A percentile compares a stretch with the other conserved stretches of the same genome.
These are phyloP conservation scores for Zizania palustris DNA, from an alignment of 202 grass and related monocot species.

Conservation along the genomic window DNA sequence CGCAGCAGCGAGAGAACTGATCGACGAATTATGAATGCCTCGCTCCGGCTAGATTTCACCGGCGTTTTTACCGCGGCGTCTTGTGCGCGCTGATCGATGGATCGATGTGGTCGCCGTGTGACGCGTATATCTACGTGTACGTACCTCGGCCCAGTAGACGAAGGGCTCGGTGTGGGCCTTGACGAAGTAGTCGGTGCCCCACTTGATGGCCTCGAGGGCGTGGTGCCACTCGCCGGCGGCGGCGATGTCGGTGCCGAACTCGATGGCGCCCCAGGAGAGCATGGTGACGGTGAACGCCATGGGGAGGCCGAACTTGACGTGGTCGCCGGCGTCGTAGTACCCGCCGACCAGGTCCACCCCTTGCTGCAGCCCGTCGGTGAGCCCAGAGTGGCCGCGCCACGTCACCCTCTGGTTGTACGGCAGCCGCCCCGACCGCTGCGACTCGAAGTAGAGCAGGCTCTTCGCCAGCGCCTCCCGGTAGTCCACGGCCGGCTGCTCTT, in stretches of 20 bases:
- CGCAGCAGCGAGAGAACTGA: constrained; percentile 21
- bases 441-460: constrained; percentile 91
- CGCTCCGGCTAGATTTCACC: too few relatives aligned
- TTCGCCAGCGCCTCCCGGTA: constrained; percentile 70
- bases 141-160: constrained; percentile 93
- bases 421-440: constrained; percentile 79
- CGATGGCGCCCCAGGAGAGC: constrained; percentile 79
- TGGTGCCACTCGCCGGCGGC: constrained; percentile 64
- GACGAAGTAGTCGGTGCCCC: constrained; percentile 94
- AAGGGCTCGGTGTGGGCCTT: constrained; percentile 85
- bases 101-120: background rate
- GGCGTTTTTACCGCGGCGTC: constrained; percentile 3
- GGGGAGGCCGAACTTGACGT: constrained; percentile 95
- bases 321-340: constrained; percentile 90
- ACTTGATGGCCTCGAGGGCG: constrained; percentile 83
- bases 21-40: background rate
- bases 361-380: constrained; percentile 88
- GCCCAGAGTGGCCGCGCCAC: constrained; percentile 85
- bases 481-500: constrained; percentile 30
- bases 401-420: constrained; percentile 70
- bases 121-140: background rate
- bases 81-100: constrained; percentile 5
- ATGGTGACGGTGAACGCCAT: constrained; percentile 98
- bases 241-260: constrained; percentile 65
- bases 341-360: constrained; percentile 91